phyloP scores from a whole-genome alignment of 768 basidiomycete species.

The Krasilnikovozyma curviuscula region DNA sequence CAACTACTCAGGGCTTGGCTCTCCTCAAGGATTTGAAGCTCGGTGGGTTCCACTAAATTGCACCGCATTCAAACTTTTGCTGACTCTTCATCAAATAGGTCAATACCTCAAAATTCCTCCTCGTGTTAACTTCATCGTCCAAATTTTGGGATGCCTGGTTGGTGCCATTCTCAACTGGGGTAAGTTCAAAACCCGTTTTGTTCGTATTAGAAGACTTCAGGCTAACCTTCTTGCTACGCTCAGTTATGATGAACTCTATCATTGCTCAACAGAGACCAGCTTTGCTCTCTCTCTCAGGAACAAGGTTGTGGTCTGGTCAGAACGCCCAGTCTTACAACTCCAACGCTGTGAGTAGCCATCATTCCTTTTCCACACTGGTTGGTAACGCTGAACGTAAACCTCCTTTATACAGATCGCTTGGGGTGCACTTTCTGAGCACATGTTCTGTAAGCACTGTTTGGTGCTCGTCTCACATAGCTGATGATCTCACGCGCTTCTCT shows the following conservation, averaged over 20 bases:
- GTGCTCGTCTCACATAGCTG: too few species aligned
- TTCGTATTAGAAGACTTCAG: too few species aligned
- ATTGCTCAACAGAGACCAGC: not conserved
- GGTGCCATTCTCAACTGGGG: conserved; percentile 19
- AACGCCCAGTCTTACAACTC: conserved; percentile 21
- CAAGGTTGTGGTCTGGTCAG: conserved; percentile 19
- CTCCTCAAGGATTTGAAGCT: conserved; percentile 19
- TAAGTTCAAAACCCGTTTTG: conserved; percentile 27
- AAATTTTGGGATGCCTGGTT: conserved; percentile 16
- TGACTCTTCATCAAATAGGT: too few species aligned
- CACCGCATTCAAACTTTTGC: too few species aligned
- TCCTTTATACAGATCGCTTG: conserved; percentile 29
- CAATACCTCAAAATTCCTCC: conserved; percentile 19
- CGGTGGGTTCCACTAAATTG: too few species aligned
- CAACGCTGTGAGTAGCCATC: too few species aligned
- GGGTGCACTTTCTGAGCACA: conserved; percentile 28
- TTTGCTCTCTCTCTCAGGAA: conserved; percentile 6
- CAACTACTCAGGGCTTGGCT: conserved; percentile 15
- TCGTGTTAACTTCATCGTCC: conserved; percentile 16
- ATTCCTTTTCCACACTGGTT: too few species aligned
- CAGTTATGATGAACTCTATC: too few species aligned
- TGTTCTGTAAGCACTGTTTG: too few species aligned
- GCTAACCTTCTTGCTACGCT: too few species aligned
- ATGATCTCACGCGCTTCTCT: too few species aligned
- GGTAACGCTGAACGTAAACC: too few species aligned